phyloP scores from a whole-genome alignment of 1,139 yeast species.

The Suhomyces chickasaworum region DNA sequence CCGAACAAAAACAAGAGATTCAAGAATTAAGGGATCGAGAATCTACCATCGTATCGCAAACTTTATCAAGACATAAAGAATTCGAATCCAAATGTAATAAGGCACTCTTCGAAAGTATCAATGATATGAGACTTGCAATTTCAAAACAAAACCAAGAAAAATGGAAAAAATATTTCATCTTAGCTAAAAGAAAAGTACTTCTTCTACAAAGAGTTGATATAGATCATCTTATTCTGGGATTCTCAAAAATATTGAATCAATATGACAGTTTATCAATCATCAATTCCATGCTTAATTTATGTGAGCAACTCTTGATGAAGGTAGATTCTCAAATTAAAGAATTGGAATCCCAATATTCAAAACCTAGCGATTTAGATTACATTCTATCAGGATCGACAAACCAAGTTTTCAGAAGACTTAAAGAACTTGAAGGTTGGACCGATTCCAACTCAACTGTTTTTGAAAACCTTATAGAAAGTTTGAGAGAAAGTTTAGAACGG shows the following conservation, averaged over 20 bases:
- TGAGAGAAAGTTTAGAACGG: constrained; percentile 51
- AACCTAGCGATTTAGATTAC: constrained; percentile 53
- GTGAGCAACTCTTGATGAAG: constrained; percentile 29
- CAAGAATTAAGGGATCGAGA: constrained; percentile 67
- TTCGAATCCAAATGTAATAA: constrained; percentile 38
- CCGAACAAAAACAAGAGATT: constrained; percentile 79
- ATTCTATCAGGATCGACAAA: constrained; percentile 45
- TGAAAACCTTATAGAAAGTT: constrained; percentile 39
- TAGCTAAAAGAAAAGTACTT: constrained; percentile 61
- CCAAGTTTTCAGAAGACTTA: constrained; percentile 45
- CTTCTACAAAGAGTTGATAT: constrained; percentile 44
- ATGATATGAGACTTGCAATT: constrained; percentile 38
- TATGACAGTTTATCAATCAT: not conserved
- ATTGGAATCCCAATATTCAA: constrained; percentile 52
- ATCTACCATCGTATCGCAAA: constrained; percentile 37
- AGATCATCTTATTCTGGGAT: constrained; percentile 7
- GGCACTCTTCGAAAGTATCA: constrained; percentile 44
- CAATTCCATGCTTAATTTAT: constrained; percentile 20
- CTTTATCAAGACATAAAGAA: constrained; percentile 32
- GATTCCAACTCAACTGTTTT: constrained; percentile 43
- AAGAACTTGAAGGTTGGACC: constrained; percentile 60
- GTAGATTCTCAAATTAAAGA: constrained; percentile 47
- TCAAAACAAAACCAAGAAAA: constrained; percentile 47
- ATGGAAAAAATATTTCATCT: constrained; percentile 49
- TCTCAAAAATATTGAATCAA: constrained; percentile 6